Conservation (phyloP, 2,329 filamentous ascomycete species). For the Cordyceps pruinosa region DNA sequence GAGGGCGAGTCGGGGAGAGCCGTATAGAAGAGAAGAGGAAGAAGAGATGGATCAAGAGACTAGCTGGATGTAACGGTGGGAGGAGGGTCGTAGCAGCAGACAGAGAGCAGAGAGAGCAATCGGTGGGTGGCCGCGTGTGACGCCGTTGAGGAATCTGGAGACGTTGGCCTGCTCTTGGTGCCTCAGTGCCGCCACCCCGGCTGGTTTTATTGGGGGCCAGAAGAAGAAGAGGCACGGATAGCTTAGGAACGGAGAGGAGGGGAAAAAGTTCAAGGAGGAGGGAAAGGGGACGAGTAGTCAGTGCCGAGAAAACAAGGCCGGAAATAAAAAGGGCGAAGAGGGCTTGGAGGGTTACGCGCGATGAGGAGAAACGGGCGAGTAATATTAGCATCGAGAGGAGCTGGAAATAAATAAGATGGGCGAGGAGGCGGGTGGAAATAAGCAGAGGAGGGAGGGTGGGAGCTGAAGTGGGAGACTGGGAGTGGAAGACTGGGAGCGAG, state of each 20-base stretch:
- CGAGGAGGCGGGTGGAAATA: constrained; percentile 11
- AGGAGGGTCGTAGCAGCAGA: neutral
- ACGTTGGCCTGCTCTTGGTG: neutral
- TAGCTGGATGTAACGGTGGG: neutral
- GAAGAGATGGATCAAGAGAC: neutral
- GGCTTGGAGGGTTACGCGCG: constrained; percentile 3
- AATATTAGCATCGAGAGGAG: constrained; percentile 11
- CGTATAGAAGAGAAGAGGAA: too few species aligned
- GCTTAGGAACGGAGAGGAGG: neutral
- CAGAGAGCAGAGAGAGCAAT: neutral
- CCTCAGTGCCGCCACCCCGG: neutral
- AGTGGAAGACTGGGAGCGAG: neutral
- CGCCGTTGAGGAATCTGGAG: constrained; percentile 5
- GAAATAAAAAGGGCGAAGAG: constrained; percentile 9
- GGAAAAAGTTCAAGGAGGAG: neutral
- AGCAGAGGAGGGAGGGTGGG: constrained; percentile 4
- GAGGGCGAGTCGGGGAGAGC: neutral
- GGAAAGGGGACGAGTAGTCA: neutral
- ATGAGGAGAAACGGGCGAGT: constrained; percentile 5
- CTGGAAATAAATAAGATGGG: constrained; percentile 13
- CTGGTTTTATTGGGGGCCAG: neutral
- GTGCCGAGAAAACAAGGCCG: constrained; percentile 3
- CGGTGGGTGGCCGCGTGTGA: neutral
- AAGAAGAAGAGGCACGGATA: too few species aligned
- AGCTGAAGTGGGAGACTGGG: too few species aligned